A percentile compares a stretch with the other conserved stretches of the same genome.
Evolutionary conservation across 768 basidiomycete genomes (phyloP).

Genomic region (Naganishia onofrii): DNA sequence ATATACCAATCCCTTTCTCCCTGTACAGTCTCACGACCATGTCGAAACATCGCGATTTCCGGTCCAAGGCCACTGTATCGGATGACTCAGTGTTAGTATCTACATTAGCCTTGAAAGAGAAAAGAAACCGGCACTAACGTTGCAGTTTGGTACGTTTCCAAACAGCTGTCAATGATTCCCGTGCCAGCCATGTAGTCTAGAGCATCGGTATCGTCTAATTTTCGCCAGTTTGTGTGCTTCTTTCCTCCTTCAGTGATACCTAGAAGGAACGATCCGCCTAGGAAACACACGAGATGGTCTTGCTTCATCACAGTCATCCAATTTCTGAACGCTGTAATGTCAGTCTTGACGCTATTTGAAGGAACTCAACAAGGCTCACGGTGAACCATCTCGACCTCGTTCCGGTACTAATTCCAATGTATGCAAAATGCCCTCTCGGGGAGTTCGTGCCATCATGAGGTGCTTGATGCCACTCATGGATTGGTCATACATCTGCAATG

Average conservation of each 20-base stretch:
- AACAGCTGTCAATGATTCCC: constrained; percentile 80
- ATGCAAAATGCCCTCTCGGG: constrained; percentile 64
- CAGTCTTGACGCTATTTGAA: too few species aligned
- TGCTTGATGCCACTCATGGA: constrained; percentile 78
- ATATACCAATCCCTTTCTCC: constrained; percentile 79
- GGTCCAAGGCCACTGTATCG: constrained; percentile 65
- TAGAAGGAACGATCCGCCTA: constrained; percentile 86
- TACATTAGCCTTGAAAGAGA: not conserved
- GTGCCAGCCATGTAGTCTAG: constrained; percentile 80
- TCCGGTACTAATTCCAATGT: constrained; percentile 71
- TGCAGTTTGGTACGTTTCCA: constrained; percentile 66
- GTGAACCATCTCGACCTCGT: constrained; percentile 36
- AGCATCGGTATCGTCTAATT: constrained; percentile 63
- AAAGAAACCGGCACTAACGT: constrained; percentile 57
- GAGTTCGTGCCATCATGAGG: constrained; percentile 67
- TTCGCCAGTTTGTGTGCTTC: constrained; percentile 52
- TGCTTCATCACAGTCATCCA: constrained; percentile 83
- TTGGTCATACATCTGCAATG: constrained; percentile 75
- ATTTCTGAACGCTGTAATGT: constrained; percentile 53
- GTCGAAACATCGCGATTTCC: constrained; percentile 81
- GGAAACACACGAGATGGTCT: constrained; percentile 93
- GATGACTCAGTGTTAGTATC: constrained; percentile 52
- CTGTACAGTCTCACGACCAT: constrained; percentile 45
- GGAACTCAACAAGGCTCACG: constrained; percentile 50
- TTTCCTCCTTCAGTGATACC: constrained; percentile 63